Evolutionary conservation across 1,139 yeast genomes (phyloP), one percentile per base, ranked within the genome.

Genomic region (Kodamaea anthophila): DNA sequence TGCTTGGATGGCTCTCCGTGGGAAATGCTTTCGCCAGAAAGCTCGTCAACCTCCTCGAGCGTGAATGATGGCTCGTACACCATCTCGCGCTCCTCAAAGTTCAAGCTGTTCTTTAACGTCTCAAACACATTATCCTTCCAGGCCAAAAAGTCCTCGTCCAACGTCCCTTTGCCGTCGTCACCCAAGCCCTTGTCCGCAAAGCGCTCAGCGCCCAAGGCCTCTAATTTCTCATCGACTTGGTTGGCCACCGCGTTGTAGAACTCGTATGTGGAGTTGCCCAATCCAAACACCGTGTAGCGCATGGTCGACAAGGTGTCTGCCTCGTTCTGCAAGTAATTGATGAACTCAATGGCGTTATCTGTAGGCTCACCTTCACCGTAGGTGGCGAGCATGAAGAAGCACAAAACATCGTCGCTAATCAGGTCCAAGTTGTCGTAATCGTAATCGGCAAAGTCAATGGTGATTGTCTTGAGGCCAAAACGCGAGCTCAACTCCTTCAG

Each of bases 281-380:
- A 73, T 13, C 96, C 96, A 51, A 88, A 88, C 34, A 86, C 72
- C 37, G 87, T 73, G 55, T 60, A 87, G 45, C 70, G 76, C 43
- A 87, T 53, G 41, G 69, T 73, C n/a, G 72, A 56, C 47, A 88
- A 65, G 26, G 76, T 72, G 35, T 71, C 77, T 24, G 76, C 76
- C 24, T 74, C 82, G 35, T 66, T 63, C 13, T 70, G 71, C 44
- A 81, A 60, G 51, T 64, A 77, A 31, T 75, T 77, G 46, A 66
- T 65, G 53, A 91, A 86, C 30, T 77, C 79, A 27, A 75, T 74
- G 10, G 97, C 93, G 45, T 84, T 84, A 55, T 91, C 98, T 14
- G 98, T 91, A 42, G 95, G 95, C 53, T 91, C 98, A 49, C 98
- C 98, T 61, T 91, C 98, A 46, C 98, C 98, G 48, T 91, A 91